Evolutionary conservation across 2,329 filamentous ascomycete species (phyloP), one percentile per base, ranked within the genome.

Genomic region (Aquanectria penicillioides): DNA sequence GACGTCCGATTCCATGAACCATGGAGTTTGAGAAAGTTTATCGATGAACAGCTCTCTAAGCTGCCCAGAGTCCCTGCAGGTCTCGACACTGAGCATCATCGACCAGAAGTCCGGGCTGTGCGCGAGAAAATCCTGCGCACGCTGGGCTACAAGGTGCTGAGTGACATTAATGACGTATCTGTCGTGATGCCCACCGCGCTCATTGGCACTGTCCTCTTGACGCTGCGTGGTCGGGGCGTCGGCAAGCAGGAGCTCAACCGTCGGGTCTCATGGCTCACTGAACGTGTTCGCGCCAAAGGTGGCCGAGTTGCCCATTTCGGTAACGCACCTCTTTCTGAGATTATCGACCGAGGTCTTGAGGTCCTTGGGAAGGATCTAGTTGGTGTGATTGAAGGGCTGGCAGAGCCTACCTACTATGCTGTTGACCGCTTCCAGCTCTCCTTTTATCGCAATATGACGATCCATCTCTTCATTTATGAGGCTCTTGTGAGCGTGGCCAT

Each of bases 391-490:
- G 85, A 89, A 31, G 92, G 89, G 1, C 79, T 99, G 5, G 90
- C 91, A 0, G 95, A 99, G 73, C 92, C 92, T 15, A 98, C 95
- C 0, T 98, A 92, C 76, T 97, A 92, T 70, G 95, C 95, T 5
- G 93, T 97, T 33, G 95, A 99, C 74, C 86, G 93, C 50, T 99
- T 99, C 80, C 95, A 99, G 73, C 85, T 99, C 9, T 97, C 93
- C 0, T 99, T 99, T 76, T 99, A 99, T 78, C 89, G 95, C 49
- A 99, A 99, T 76, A 98, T 98, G 95, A 97, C 94, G 0, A 99
- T 99, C 61, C 95, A 99, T 73, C 85, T 99, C 5, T 99, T 99
- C 75, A 95, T 99, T 56, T 90, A 93, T 2, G 94, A 98, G 73
- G 91, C 94, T 0, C 82, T 99, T 5, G 92, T 98, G 18, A 95